A percentile compares a stretch with the other conserved stretches of the same genome.
These are phyloP conservation scores for Juncus effusus DNA, from an alignment of 176 grass and related monocot species.

Conservation along the genomic window DNA sequence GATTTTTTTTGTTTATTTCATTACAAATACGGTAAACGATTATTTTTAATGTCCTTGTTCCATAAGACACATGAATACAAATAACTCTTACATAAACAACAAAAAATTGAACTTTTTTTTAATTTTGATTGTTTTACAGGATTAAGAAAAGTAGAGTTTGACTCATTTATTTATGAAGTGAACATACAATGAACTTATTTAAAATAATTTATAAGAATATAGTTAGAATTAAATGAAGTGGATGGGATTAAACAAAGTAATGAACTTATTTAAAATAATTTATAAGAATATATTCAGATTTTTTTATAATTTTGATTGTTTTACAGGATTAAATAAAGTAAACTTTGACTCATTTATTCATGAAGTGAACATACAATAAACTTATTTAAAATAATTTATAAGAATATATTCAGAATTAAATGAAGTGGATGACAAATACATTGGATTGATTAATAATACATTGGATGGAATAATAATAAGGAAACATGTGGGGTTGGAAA, in stretches of 20 bases:
- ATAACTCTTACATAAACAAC: neutral
- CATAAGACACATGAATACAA: neutral
- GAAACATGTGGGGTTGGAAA: neutral
- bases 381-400: no score
- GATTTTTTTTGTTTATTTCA: slow-evolving; percentile 18
- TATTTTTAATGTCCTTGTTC: slow-evolving; percentile 7
- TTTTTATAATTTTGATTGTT: neutral
- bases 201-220: no score
- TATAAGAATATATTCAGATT: neutral
- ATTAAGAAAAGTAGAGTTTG: neutral
- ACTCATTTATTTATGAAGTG: neutral
- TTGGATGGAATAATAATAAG: neutral
- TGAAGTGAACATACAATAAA: neutral
- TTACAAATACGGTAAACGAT: slow-evolving; percentile 26
- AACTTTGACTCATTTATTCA: neutral
- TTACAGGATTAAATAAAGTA: neutral
- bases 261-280: neutral
- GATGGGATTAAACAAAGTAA: neutral
- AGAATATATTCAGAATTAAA: neutral
- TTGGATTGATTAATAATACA: neutral
- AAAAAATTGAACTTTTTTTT: neutral
- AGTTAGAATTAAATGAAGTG: neutral
- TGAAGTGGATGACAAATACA: slow-evolving; percentile 7
- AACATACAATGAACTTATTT: neutral
- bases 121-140: no score